phyloP scores from a whole-genome alignment of 148 eudicot genomes.

The Amaranthus palmeri region DNA sequence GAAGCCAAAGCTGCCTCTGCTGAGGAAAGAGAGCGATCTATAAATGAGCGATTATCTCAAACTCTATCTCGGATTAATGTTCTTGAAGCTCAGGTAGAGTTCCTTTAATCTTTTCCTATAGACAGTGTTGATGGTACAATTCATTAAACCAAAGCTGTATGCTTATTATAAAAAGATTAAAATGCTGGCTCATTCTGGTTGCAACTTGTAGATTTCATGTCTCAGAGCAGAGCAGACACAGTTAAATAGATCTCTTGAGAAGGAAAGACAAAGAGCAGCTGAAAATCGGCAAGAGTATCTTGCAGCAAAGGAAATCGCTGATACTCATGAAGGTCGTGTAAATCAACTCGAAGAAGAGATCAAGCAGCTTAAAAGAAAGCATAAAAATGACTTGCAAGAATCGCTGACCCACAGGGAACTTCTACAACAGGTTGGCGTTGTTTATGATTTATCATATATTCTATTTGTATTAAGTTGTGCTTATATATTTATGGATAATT shows the following conservation, averaged over 20 bases:
- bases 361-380: constrained; percentile 76
- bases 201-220: constrained; percentile 73
- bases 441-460: constrained; percentile 11
- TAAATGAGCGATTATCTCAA: constrained; percentile 87
- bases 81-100: constrained; percentile 91
- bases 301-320: constrained; percentile 83
- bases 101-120: neutral
- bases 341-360: constrained; percentile 80
- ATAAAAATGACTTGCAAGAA: constrained; percentile 85
- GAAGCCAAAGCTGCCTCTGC: constrained; percentile 89
- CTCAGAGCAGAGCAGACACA: constrained; percentile 95
- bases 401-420: constrained; percentile 66
- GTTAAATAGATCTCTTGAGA: constrained; percentile 76
- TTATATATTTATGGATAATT: neutral
- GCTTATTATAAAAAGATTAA: neutral
- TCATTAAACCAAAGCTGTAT: neutral
- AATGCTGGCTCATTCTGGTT: constrained; percentile 23
- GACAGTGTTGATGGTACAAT: constrained; percentile 6
- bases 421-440: constrained; percentile 64
- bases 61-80: constrained; percentile 91
- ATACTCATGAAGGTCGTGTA: constrained; percentile 80
- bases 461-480: neutral
- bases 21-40: constrained; percentile 90
- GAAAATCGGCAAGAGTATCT: constrained; percentile 93
- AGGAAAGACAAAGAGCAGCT: constrained; percentile 97